Percentiles rank a stretch among this genome's conserved stretches.
Evolutionary conservation across 1,284 basidiomycete species (phyloP).

Genomic region (Papiliotrema terrestris): DNA sequence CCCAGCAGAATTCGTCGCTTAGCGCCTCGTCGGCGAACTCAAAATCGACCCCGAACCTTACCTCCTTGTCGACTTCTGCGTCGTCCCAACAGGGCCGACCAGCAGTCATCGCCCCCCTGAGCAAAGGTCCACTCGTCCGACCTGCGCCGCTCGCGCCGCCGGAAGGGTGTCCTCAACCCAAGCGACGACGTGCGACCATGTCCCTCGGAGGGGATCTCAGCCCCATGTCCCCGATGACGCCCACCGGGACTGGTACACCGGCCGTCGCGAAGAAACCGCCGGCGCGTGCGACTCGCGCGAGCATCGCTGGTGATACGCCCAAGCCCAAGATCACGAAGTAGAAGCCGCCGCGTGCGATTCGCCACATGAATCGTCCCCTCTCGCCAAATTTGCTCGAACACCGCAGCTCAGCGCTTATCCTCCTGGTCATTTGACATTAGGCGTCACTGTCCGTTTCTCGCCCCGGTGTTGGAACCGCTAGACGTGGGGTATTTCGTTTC

Average conservation of each 20-base stretch:
- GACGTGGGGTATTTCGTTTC: too few relatives aligned
- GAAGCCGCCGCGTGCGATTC: too few relatives aligned
- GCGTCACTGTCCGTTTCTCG: too few relatives aligned
- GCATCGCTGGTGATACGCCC: slow-evolving; percentile 4
- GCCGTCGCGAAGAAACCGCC: slow-evolving; percentile 1
- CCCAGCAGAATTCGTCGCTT: neutral
- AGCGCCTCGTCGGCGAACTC: slow-evolving; percentile 20
- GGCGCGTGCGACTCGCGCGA: neutral
- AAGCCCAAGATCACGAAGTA: slow-evolving; percentile 2
- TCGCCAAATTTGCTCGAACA: too few relatives aligned
- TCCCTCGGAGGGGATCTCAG: slow-evolving; percentile 11
- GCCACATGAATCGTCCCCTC: too few relatives aligned
- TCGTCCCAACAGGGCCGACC: neutral
- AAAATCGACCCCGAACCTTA: slow-evolving; percentile 29
- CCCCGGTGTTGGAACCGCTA: too few relatives aligned
- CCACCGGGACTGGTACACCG: neutral
- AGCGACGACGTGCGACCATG: slow-evolving; percentile 38
- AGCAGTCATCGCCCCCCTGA: neutral
- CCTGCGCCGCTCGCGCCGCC: slow-evolving; percentile 29
- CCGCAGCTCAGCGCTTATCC: too few relatives aligned
- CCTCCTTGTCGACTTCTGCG: slow-evolving; percentile 14
- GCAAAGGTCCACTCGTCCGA: slow-evolving; percentile 36
- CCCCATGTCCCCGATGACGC: slow-evolving; percentile 5
- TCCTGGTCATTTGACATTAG: too few relatives aligned
- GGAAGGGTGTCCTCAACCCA: slow-evolving; percentile 39